Base-by-base conservation (phyloP, 257 asterid genomes). In the Gentiana macrophylla region DNA sequence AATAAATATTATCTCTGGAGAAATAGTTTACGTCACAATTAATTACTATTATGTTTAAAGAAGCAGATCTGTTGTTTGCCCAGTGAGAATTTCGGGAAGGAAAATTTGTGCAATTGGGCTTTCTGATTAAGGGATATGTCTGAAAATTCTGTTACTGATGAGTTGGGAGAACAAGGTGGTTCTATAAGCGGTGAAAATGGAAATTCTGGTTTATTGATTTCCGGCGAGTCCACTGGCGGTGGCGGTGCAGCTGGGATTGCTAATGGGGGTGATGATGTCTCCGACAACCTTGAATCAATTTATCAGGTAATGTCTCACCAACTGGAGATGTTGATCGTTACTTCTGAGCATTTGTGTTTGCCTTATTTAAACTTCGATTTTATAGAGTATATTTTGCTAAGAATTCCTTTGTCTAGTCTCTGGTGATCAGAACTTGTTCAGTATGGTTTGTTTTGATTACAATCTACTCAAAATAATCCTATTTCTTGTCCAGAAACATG, bases 61-160 rank as follows among this genome's bases (percentile, higher is more conserved):
- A 41, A 10, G 58, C 74, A 75, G 90, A 86, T 86, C 87, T 72
- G 78, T 37, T 49, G 59, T 38, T 44, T 57, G 52, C 12, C 44
- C 38, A 9, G 15, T 8, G 46, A 56, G 37, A 33, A 9, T n/a
- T 37, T 49, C 32, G 10, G 53, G 37, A 12, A 64, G 62, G 50
- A 52, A 57, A 63, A 59, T 46, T 52, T 57, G 63, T 65, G 66
- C 55, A 63, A 13, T 50, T 52, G 58, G 61, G 46, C 61, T 61
- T 52, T 63, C 55, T 74, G 81, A 72, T 74, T 70, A 78, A 66
- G 69, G 43, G 70, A 76, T 67, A 86, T 86, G 95, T 72, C 77
- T n/a, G 82, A 80, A 64, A 71, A 65, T 62, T 62, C 69, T 43
- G 77, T 52, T 37, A 49, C 57, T 11, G 63, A 57, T 12, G 50